Base-by-base conservation (phyloP, 1,284 basidiomycete species). In the Pyrrhoderma noxium region DNA sequence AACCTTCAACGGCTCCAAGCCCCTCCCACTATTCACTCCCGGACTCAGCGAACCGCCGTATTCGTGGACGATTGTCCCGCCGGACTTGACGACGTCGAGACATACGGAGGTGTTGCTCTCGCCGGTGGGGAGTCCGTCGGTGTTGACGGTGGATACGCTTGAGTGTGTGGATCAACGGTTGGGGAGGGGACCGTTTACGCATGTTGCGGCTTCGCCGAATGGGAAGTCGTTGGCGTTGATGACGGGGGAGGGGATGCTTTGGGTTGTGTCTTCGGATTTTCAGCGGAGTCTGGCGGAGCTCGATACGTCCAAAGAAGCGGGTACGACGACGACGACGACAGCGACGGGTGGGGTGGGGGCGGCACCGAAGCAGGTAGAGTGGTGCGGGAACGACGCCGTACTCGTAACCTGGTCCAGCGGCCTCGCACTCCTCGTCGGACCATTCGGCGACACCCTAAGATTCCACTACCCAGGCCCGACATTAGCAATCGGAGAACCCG, bases 321-420 rank as follows among this genome's bases (percentile, higher is more conserved):
- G n/a, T n/a, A n/a, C n/a, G n/a, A n/a, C n/a, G n/a, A n/a, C n/a
- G n/a, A n/a, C n/a, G n/a, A 69, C 67, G 21, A 72, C 77, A 37
- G 46, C 31, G 16, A 27, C 19, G 0, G 59, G 60, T 8, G 76
- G 72, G 7, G 76, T 72, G 0, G 73, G 79, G 16, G 83, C 80
- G 2, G 63, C 71, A 7, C 73, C 86, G 3, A 67, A 75, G 25
- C 82, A 85, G 59, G 82, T 94, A 0, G 87, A 89, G 62, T 99
- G 96, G 96, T 98, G 94, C 62, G 94, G 94, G 3, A 93, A 93
- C 64, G 93, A 99, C 66, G 92, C 93, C 0, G 87, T 99, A 22
- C 76, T 93, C 2, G 76, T 98, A 14, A 85, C 83, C 2, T 98
- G 91, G 87, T 79, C 80, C 36, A 73, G 78, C n/a, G 11, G 27